Evolutionary conservation across 2,329 filamentous ascomycete species (phyloP), one percentile per base, ranked within the genome.

Genomic region (Phaeosphaeriaceae sp.): DNA sequence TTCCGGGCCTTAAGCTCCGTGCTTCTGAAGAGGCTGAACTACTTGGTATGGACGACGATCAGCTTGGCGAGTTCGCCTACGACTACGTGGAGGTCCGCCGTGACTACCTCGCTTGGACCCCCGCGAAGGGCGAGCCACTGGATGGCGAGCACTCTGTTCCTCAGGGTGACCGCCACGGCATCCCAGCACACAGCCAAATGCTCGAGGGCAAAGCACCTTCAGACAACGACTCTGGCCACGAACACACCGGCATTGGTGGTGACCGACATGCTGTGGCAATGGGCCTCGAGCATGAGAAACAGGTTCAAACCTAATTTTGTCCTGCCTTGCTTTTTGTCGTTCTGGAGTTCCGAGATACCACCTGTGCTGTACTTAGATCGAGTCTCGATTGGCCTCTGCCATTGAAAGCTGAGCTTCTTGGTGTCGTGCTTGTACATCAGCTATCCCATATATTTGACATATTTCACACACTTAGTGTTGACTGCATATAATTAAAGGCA

Each of bases 81-180:
- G 90, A 94, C 73, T 94, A 93, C 73, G 90, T 94, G 59, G 90
- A 94, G 81, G 89, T 93, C 50, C 87, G 90, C 68, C 86, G 90
- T 66, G 90, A 94, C 76, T 94, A 92, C 80, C 84, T 94, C 32
- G 90, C 90, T 50, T 94, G 90, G 90, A 92, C 88, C 23, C 90
- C 90, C 1, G 85, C 87, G 28, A 87, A 87, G 67, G 80, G 78
- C 53, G 85, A 89, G 60, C 87, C 85, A 20, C 79, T 81, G 41
- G 74, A 80, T 49, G 77, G 82, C 54, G 83, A 85, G 52, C 79
- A 83, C 64, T 76, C 81, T 26, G 77, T 87, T 44, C 87, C 89
- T 13, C 85, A 88, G 67, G 79, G 79, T 35, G 79, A 86, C 23
- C 80, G 84, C 47, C 87, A 92, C 71, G 89, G 88, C 52, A 89